Percentiles rank a stretch among this genome's conserved stretches.
Conservation (phyloP, 805 yeast species). For the Citeromyces matritensis region DNA sequence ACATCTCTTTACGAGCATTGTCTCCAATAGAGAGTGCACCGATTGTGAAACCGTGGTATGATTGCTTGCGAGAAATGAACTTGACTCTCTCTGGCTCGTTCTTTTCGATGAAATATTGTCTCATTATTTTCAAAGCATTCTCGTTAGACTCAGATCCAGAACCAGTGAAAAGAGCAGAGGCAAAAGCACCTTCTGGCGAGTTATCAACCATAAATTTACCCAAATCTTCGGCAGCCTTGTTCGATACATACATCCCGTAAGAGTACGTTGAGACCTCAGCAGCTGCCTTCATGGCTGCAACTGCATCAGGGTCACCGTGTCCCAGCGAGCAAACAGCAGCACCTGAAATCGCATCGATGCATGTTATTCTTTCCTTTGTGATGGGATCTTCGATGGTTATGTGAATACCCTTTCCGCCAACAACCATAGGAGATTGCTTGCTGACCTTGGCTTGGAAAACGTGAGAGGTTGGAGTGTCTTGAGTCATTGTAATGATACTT, state of each 20-base stretch:
- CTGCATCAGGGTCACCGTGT: slow-evolving; percentile 23
- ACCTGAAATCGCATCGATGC: slow-evolving; percentile 31
- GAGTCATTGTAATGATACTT: slow-evolving; percentile 8
- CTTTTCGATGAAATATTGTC: slow-evolving; percentile 27
- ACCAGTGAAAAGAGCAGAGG: slow-evolving; percentile 34
- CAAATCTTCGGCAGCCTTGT: slow-evolving; percentile 24
- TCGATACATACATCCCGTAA: slow-evolving; percentile 17
- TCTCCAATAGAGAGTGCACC: slow-evolving; percentile 27
- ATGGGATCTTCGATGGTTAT: slow-evolving; percentile 24
- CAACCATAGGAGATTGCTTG: slow-evolving; percentile 20
- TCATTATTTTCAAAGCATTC: slow-evolving; percentile 61
- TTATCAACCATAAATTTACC: slow-evolving; percentile 25
- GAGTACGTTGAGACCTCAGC: slow-evolving; percentile 20
- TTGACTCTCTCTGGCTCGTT: slow-evolving; percentile 24
- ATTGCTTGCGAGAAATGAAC: slow-evolving; percentile 24
- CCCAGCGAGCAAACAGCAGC: slow-evolving; percentile 39
- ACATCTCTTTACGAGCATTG: slow-evolving; percentile 17
- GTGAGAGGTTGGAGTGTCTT: slow-evolving; percentile 15
- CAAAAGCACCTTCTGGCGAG: slow-evolving; percentile 21
- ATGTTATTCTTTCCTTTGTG: slow-evolving; percentile 17
- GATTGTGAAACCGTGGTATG: slow-evolving; percentile 34
- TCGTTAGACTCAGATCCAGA: slow-evolving; percentile 76
- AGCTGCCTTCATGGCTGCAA: slow-evolving; percentile 21
- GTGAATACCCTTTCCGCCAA: slow-evolving; percentile 24
- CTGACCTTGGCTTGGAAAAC: slow-evolving; percentile 26